Conservation (phyloP, 768 basidiomycete genomes). For the Jaapia argillacea region DNA sequence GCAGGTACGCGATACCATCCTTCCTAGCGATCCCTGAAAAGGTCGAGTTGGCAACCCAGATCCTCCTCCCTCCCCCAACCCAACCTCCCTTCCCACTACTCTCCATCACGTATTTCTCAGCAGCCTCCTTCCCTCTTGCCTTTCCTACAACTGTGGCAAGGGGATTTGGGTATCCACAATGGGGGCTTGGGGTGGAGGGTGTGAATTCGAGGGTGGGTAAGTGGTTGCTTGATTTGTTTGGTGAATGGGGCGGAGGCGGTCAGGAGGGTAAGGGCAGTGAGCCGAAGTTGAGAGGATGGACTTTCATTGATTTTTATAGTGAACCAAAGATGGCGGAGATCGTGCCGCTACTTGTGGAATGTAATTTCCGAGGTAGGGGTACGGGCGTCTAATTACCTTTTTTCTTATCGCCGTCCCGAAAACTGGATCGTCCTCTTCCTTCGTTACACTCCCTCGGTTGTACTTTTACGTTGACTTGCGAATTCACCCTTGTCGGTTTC, state of each 20-base stretch:
- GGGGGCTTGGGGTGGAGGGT: slow-evolving; percentile 76
- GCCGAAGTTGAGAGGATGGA: slow-evolving; percentile 62
- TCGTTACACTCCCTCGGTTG: too few species aligned
- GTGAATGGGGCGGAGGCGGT: slow-evolving; percentile 2
- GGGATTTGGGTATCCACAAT: slow-evolving; percentile 76
- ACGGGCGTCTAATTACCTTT: too few species aligned
- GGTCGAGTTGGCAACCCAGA: slow-evolving; percentile 39
- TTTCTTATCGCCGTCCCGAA: too few species aligned
- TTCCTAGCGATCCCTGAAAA: slow-evolving; percentile 85
- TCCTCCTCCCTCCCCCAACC: slow-evolving; percentile 34
- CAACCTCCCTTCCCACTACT: slow-evolving; percentile 34
- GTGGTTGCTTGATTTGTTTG: slow-evolving; percentile 58
- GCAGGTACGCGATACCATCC: slow-evolving; percentile 72
- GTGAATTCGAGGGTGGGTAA: slow-evolving; percentile 66
- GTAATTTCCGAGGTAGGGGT: slow-evolving; percentile 49
- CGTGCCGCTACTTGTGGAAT: slow-evolving; percentile 64
- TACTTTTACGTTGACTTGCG: too few species aligned
- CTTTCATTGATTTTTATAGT: slow-evolving; percentile 62
- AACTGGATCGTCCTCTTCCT: too few species aligned
- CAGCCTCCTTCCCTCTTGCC: slow-evolving; percentile 71
- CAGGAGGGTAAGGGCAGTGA: slow-evolving; percentile 11
- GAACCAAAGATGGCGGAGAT: slow-evolving; percentile 44
- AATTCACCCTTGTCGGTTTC: too few species aligned
- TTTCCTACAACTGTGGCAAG: slow-evolving; percentile 67
- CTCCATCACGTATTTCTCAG: slow-evolving; percentile 75